Percentiles rank a stretch among this genome's conserved stretches.
Conservation (phyloP, 2,329 filamentous ascomycete genomes). For the Nothomitra cinnamomea region DNA sequence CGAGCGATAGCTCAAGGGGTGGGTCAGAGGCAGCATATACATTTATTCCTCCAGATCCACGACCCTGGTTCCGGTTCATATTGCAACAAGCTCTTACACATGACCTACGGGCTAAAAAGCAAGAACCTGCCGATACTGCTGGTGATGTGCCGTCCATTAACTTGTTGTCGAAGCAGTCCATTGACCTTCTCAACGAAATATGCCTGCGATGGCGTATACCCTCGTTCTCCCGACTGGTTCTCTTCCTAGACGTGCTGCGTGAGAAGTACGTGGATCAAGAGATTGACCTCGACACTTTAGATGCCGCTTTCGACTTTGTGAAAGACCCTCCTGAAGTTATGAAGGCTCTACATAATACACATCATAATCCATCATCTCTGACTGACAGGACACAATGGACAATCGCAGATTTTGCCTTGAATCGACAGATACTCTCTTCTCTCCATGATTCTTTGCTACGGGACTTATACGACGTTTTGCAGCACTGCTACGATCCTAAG, state of each 20-base stretch:
- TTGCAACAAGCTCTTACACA: slow-evolving; percentile 55
- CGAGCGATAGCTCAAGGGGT: slow-evolving; percentile 10
- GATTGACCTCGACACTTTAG: slow-evolving; percentile 63
- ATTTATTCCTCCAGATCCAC: slow-evolving; percentile 74
- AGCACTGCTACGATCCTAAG: slow-evolving; percentile 80
- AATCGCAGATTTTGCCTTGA: slow-evolving; percentile 33
- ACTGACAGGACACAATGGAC: slow-evolving; percentile 34
- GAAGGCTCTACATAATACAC: slow-evolving; percentile 41
- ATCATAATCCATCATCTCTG: slow-evolving; percentile 18
- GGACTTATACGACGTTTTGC: slow-evolving; percentile 74
- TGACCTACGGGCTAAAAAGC: slow-evolving; percentile 38
- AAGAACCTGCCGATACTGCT: slow-evolving; percentile 30
- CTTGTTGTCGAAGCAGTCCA: slow-evolving; percentile 55
- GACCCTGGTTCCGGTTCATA: slow-evolving; percentile 69
- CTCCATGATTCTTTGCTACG: slow-evolving; percentile 70
- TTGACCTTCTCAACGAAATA: slow-evolving; percentile 71
- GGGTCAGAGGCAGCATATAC: slow-evolving; percentile 42
- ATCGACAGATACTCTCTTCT: slow-evolving; percentile 56
- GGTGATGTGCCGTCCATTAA: slow-evolving; percentile 33
- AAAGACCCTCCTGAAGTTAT: slow-evolving; percentile 53
- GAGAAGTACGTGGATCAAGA: slow-evolving; percentile 77
- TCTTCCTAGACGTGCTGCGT: slow-evolving; percentile 69
- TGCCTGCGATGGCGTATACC: slow-evolving; percentile 81
- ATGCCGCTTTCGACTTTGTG: slow-evolving; percentile 64
- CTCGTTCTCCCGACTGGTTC: slow-evolving; percentile 58